phyloP scores from a whole-genome alignment of 495 filamentous ascomycete species.

The Aspergillus nidulans region DNA sequence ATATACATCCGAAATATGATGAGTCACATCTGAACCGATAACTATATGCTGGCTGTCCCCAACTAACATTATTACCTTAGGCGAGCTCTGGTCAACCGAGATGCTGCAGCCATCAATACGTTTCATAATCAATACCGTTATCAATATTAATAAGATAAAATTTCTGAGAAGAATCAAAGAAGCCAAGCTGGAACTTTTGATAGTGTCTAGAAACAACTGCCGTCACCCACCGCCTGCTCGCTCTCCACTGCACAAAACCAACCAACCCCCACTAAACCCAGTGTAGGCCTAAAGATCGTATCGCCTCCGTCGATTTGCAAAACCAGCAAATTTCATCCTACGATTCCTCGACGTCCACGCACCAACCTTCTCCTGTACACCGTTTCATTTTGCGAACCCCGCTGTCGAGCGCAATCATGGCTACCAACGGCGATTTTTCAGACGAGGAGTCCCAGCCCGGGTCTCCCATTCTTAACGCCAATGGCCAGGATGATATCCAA shows the following conservation, averaged over 20 bases:
- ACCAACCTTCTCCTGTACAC: slow-evolving; percentile 11
- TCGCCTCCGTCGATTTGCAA: slow-evolving; percentile 24
- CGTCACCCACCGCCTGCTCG: slow-evolving; percentile 35
- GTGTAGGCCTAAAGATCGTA: slow-evolving; percentile 32
- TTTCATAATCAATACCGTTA: too few relatives aligned
- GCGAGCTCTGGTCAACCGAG: not conserved
- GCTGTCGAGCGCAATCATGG: slow-evolving; percentile 48
- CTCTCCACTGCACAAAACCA: slow-evolving; percentile 47
- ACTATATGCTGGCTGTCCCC: not conserved
- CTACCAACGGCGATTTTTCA: slow-evolving; percentile 59
- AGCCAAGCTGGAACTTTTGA: not conserved
- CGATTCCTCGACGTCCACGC: slow-evolving; percentile 11
- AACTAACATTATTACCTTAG: not conserved
- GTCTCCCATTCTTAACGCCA: slow-evolving; percentile 53
- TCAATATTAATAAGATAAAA: not conserved
- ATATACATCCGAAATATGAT: not conserved
- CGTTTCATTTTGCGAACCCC: slow-evolving; percentile 6
- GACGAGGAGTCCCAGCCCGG: slow-evolving; percentile 58
- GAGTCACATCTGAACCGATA: not conserved
- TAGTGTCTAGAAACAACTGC: slow-evolving; percentile 12
- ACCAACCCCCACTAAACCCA: slow-evolving; percentile 22
- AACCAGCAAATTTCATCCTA: slow-evolving; percentile 40
- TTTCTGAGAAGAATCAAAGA: not conserved
- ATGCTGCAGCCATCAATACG: too few relatives aligned
- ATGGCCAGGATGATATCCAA: slow-evolving; percentile 50